Evolutionary conservation across 1,139 yeast genomes (phyloP), one percentile per base, ranked within the genome.

Genomic region (Pichia inconspicua): DNA sequence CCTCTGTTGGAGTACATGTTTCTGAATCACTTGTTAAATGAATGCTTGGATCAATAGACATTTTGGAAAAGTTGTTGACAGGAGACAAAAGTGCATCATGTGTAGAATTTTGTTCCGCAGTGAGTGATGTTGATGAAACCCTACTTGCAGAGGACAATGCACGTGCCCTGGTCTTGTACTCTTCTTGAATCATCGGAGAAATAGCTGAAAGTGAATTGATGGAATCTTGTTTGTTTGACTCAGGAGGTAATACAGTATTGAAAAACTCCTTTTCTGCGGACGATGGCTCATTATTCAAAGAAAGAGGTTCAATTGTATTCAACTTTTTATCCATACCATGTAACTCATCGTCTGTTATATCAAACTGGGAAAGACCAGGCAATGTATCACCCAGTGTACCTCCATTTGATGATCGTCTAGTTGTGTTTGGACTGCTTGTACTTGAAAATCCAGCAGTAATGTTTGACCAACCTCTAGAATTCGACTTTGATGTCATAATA

Each of bases 91-190:
- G 54, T 0, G 22, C 22, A 30, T 19, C 6, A 17, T 42, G 35
- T 37, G 44, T 30, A 11, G 41, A 40, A 25, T 39, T 37, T n/a
- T 38, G 17, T 25, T 49, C 53, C 2, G 53, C 47, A 1, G 40
- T 8, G 15, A 31, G 84, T 0, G 84, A 77, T 3, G 72, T 74
- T 2, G 71, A 77, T 7, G 69, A 57, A 8, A 49, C 50, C 2
- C 70, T 69, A 51, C 77, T 71, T 3, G 73, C 54, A 25, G 53
- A 49, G 11, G 63, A 56, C 8, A 49, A 25, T 1, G 58, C 42
- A 35, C 60, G 51, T 4, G 58, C 48, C 40, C 56, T 50, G 2
- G 53, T 45, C 25, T 42, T 47, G 28, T 50, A 50, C 40, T 53
- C 56, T 36, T 52, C 50, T 41, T 52, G 54, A 12, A 55, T n/a